phyloP scores from a whole-genome alignment of 1,284 basidiomycete species.

The Puccinia coronata region DNA sequence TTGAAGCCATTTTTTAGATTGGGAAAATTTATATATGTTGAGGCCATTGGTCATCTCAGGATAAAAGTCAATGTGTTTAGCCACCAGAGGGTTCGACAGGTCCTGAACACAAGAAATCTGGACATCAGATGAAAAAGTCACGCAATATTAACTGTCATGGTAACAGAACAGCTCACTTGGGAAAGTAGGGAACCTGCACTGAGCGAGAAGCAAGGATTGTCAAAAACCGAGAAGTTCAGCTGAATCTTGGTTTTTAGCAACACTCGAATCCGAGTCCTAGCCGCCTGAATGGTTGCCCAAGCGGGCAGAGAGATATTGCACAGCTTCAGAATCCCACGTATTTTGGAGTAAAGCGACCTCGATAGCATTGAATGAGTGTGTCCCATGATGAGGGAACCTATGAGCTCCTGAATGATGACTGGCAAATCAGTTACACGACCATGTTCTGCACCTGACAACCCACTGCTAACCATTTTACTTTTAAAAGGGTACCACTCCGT shows the following conservation, averaged over 20 bases:
- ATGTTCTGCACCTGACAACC: too few species aligned
- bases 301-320: background rate
- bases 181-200: too few species aligned
- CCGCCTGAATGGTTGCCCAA: background rate
- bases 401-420: conserved; percentile 54
- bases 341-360: background rate
- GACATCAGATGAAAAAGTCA: too few species aligned
- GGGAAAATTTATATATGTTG: background rate
- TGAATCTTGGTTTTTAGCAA: background rate
- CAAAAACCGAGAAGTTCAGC: background rate
- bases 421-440: too few species aligned
- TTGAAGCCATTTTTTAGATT: background rate
- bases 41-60: background rate
- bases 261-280: background rate
- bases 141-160: too few species aligned
- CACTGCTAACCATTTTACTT: background rate
- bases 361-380: background rate
- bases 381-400: background rate
- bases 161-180: background rate
- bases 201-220: background rate
- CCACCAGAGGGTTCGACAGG: background rate
- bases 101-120: background rate
- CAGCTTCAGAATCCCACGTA: background rate
- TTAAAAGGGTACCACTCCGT: background rate
- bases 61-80: background rate